These are phyloP conservation scores for Musa troglodytarum DNA, from an alignment of 176 grass and related monocot species.

Conservation along the genomic window DNA sequence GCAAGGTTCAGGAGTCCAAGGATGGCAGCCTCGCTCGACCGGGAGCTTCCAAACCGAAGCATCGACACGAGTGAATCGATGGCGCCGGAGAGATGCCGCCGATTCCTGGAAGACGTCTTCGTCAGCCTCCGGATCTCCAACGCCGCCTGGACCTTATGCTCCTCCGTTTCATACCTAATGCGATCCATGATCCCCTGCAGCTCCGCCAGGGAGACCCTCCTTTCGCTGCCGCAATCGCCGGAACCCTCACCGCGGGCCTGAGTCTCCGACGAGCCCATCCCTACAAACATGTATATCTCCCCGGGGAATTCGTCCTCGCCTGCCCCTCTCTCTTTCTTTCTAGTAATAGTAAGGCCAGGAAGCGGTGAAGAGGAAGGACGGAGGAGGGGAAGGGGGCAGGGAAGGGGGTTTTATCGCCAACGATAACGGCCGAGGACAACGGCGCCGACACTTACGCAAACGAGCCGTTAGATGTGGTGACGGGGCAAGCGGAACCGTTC, in stretches of 20 bases:
- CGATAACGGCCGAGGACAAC: too few relatives aligned
- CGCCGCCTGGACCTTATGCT: constrained; percentile 28
- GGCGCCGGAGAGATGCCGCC: constrained; percentile 19
- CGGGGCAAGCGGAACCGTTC: too few relatives aligned
- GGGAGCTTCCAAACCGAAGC: constrained; percentile 15
- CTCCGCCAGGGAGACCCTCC: neutral
- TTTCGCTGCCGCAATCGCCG: neutral
- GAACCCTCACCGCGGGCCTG: neutral
- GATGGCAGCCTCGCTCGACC: constrained; percentile 24
- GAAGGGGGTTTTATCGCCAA: too few relatives aligned
- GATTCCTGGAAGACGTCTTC: constrained; percentile 4
- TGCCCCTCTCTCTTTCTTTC: too few relatives aligned
- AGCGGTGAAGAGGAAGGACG: too few relatives aligned
- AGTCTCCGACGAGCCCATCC: too few relatives aligned
- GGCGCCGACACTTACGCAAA: too few relatives aligned
- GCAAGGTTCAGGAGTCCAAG: constrained; percentile 31
- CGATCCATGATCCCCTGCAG: constrained; percentile 20
- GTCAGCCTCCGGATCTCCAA: constrained; percentile 31
- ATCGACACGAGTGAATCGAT: constrained; percentile 27
- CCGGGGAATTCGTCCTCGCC: too few relatives aligned
- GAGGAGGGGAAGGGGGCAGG: too few relatives aligned
- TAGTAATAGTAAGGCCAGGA: too few relatives aligned
- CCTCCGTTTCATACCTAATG: constrained; percentile 8
- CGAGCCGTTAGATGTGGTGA: too few relatives aligned
- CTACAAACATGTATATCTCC: too few relatives aligned